Conservation (phyloP, 441 rosid species). For the Erodium texanum region DNA sequence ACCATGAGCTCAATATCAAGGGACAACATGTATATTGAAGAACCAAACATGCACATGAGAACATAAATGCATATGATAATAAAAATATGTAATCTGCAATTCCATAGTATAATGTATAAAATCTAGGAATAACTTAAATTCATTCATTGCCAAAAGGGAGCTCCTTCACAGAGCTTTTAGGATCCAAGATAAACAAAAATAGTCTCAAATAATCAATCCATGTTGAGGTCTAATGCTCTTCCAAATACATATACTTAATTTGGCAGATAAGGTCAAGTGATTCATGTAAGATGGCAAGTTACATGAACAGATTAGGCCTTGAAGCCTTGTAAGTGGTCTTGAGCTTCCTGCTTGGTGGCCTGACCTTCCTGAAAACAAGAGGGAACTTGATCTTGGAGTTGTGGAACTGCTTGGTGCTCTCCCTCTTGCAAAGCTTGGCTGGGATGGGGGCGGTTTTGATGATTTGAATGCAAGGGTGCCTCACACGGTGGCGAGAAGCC, state of each 20-base stretch:
- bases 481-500: slow-evolving; percentile 45
- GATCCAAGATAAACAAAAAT: neutral
- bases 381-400: slow-evolving; percentile 41
- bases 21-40: too few species aligned
- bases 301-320: slow-evolving; percentile 35
- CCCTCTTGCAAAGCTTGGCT: slow-evolving; percentile 42
- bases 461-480: slow-evolving; percentile 40
- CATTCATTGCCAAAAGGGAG: neutral
- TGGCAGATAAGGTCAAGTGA: neutral
- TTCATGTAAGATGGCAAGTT: neutral
- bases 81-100: neutral
- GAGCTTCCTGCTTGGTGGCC: slow-evolving; percentile 38
- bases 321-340: slow-evolving; percentile 42
- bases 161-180: too few species aligned
- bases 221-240: neutral
- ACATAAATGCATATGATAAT: neutral
- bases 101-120: neutral
- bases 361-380: slow-evolving; percentile 33
- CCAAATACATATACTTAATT: neutral
- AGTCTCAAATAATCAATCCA: neutral
- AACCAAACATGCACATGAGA: too few species aligned
- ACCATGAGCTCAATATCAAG: too few species aligned
- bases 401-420: slow-evolving; percentile 38
- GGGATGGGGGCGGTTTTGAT: slow-evolving; percentile 37
- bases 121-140: neutral